These are phyloP conservation scores for Lichtheimia ramosa DNA, from an alignment of 371 early-diverging fungal species.

Conservation along the genomic window DNA sequence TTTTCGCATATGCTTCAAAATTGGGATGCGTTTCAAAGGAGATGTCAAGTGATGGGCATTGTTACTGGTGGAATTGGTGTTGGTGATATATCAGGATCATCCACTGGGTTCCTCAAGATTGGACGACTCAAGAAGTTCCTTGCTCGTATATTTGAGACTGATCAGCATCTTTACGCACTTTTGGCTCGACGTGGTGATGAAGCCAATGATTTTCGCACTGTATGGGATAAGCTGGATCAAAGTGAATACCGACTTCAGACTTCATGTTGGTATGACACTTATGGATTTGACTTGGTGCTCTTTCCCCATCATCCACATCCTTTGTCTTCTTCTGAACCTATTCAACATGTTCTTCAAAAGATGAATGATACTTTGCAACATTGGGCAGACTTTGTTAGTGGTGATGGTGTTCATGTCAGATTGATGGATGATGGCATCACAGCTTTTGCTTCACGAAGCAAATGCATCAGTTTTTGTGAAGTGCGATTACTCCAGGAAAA, in stretches of 20 bases:
- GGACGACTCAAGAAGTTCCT: slow-evolving; percentile 65
- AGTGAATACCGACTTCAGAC: slow-evolving; percentile 37
- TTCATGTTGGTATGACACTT: slow-evolving; percentile 53
- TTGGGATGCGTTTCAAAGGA: slow-evolving; percentile 41
- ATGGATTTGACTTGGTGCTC: slow-evolving; percentile 37
- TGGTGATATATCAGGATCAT: slow-evolving; percentile 3
- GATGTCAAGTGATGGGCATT: slow-evolving; percentile 44
- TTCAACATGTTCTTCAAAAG: neutral
- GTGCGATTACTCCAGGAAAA: slow-evolving; percentile 28
- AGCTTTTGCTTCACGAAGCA: slow-evolving; percentile 4
- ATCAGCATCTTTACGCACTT: slow-evolving; percentile 58
- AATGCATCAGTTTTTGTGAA: slow-evolving; percentile 23
- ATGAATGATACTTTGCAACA: neutral
- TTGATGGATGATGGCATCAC: neutral
- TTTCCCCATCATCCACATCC: slow-evolving; percentile 1
- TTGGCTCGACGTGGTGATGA: slow-evolving; percentile 8
- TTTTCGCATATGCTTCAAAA: slow-evolving; percentile 42
- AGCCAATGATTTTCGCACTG: slow-evolving; percentile 24
- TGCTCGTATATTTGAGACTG: slow-evolving; percentile 66
- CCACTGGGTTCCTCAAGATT: slow-evolving; percentile 65
- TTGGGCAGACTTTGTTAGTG: slow-evolving; percentile 2
- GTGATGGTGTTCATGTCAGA: neutral
- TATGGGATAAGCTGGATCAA: slow-evolving; percentile 35
- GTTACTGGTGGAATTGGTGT: slow-evolving; percentile 31
- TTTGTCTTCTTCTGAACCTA: neutral